These are phyloP conservation scores for Lagenaria siceraria DNA, from an alignment of 306 rosid genomes.

Conservation along the genomic window DNA sequence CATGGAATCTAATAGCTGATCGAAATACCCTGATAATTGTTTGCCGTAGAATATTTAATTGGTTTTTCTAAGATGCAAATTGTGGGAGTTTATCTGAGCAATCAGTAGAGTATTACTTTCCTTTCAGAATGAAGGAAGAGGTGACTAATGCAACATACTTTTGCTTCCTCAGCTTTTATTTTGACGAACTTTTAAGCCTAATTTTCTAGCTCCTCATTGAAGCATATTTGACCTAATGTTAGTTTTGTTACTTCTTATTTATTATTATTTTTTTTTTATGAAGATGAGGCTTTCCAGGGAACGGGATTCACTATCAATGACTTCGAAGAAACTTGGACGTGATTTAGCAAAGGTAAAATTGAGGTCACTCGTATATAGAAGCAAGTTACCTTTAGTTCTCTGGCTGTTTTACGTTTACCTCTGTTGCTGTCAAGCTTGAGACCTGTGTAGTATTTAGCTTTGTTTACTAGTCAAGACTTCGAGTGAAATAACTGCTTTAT, in stretches of 20 bases:
- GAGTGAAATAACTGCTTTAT: background rate
- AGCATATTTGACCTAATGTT: background rate
- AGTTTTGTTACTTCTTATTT: background rate
- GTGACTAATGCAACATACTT: background rate
- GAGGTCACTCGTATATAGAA: background rate
- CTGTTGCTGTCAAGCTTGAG: background rate
- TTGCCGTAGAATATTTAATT: background rate
- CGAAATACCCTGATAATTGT: background rate
- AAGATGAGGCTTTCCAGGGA: slow-evolving; percentile 57
- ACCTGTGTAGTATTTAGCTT: background rate
- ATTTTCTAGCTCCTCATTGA: background rate
- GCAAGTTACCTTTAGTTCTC: background rate
- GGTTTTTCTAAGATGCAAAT: background rate
- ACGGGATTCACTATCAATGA: slow-evolving; percentile 57
- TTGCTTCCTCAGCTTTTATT: background rate
- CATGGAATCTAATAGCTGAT: background rate
- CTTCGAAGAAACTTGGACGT: slow-evolving; percentile 63
- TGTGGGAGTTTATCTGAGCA: background rate
- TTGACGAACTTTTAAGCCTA: background rate
- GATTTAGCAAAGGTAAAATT: slow-evolving; percentile 72
- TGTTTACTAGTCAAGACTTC: background rate
- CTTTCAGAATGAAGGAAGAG: background rate
- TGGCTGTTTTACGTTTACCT: background rate
- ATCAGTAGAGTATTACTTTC: background rate
- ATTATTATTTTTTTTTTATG: slow-evolving; percentile 8